phyloP scores from a whole-genome alignment of 2,329 filamentous ascomycete species.

The Penicillium sp. region DNA sequence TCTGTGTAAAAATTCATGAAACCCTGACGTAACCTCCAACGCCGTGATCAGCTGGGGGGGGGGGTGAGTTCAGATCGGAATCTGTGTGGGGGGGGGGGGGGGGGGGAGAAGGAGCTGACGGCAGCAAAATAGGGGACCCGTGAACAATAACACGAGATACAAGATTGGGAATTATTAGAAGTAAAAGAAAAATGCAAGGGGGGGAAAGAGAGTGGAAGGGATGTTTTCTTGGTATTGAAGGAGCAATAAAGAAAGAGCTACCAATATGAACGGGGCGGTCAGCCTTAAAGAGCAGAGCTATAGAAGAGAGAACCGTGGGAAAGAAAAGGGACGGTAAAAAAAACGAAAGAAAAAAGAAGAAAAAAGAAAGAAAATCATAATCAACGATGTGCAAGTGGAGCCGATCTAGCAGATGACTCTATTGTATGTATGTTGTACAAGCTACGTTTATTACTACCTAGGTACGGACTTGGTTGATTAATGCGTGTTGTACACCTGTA shows the following conservation, averaged over 20 bases:
- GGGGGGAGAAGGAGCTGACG: not conserved
- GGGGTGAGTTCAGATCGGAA: conserved; percentile 3
- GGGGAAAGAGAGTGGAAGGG: not conserved
- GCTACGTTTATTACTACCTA: not conserved
- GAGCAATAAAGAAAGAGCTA: not conserved
- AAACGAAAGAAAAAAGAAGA: not conserved
- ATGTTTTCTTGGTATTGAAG: not conserved
- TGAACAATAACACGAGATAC: not conserved
- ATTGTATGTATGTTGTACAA: not conserved
- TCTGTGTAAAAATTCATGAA: conserved; percentile 1
- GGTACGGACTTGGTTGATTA: no score
- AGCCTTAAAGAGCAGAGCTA: conserved; percentile 19
- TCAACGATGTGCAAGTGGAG: not conserved
- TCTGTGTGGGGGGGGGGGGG: conserved; percentile 10
- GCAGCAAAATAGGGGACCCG: not conserved
- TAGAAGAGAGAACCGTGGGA: not conserved
- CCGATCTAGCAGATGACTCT: not conserved
- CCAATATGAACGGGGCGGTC: conserved; percentile 15
- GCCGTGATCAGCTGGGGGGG: conserved; percentile 13
- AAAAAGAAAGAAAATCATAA: not conserved
- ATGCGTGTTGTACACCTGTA: not conserved
- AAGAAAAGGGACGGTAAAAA: not conserved
- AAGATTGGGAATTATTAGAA: not conserved
- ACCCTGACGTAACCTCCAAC: not conserved
- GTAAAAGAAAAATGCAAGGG: not conserved